Conservation (phyloP, 2,329 filamentous ascomycete species). For the Fusarium sp. region DNA sequence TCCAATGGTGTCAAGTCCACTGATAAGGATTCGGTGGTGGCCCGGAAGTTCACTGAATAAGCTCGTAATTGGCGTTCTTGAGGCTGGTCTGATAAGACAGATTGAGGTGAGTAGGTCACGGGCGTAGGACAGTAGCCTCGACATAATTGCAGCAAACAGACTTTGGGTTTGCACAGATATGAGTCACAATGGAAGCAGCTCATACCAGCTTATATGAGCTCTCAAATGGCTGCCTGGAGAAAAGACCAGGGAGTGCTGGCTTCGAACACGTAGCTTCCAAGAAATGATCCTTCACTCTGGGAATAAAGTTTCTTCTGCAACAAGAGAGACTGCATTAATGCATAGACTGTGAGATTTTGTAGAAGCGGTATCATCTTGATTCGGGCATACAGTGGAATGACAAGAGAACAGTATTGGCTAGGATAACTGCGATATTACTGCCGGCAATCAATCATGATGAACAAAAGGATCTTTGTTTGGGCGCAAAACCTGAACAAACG, state of each 20-base stretch:
- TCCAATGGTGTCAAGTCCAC: not conserved
- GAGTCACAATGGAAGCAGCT: not conserved
- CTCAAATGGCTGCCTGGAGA: not conserved
- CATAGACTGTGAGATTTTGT: not conserved
- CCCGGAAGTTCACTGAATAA: conserved; percentile 6
- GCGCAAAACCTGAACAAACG: too few species aligned
- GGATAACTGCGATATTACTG: too few species aligned
- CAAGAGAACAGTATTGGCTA: too few species aligned
- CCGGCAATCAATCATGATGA: too few species aligned
- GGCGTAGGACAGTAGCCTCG: not conserved
- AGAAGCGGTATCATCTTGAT: not conserved
- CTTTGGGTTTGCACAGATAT: accelerated
- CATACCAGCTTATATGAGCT: not conserved
- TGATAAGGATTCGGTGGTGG: not conserved
- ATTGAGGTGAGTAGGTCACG: not conserved
- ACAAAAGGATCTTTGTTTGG: too few species aligned
- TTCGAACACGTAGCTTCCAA: not conserved
- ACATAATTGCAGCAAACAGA: accelerated
- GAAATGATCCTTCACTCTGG: accelerated
- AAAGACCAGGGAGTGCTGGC: not conserved
- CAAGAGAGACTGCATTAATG: too few species aligned
- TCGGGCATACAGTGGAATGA: too few species aligned
- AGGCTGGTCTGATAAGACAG: not conserved
- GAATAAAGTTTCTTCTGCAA: too few species aligned
- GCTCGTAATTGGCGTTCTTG: not conserved